These are phyloP conservation scores for Pyrenochaeta sp. DNA, from an alignment of 2,329 filamentous ascomycete genomes.

Conservation along the genomic window DNA sequence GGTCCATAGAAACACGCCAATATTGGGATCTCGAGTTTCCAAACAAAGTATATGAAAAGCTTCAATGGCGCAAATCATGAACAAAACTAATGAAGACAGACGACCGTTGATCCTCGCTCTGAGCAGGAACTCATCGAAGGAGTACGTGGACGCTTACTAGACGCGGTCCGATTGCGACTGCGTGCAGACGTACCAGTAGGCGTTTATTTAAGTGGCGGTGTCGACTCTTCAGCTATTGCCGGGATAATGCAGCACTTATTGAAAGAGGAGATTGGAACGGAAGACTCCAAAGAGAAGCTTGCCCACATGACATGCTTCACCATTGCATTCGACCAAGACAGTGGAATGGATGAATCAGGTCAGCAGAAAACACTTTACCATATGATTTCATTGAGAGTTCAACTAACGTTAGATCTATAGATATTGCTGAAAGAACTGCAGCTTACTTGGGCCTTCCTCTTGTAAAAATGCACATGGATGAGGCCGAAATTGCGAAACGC, in stretches of 20 bases:
- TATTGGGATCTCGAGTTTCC: too few species aligned
- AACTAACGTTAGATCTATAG: too few species aligned
- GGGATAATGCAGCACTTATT: slow-evolving; percentile 63
- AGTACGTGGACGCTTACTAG: slow-evolving; percentile 60
- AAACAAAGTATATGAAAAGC: too few species aligned
- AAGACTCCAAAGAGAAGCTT: slow-evolving; percentile 48
- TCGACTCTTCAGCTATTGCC: slow-evolving; percentile 65
- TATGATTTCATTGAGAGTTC: too few species aligned
- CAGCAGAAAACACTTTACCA: too few species aligned
- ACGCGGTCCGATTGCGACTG: slow-evolving; percentile 61
- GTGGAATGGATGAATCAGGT: slow-evolving; percentile 60
- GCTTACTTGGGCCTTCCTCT: slow-evolving; percentile 56
- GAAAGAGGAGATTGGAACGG: slow-evolving; percentile 45
- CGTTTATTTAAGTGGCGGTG: slow-evolving; percentile 65
- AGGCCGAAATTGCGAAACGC: slow-evolving; percentile 51
- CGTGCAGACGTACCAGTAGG: slow-evolving; percentile 66
- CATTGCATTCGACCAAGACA: slow-evolving; percentile 56
- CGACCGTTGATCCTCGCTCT: too few species aligned
- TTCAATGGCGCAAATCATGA: too few species aligned
- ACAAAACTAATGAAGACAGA: too few species aligned
- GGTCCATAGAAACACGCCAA: too few species aligned
- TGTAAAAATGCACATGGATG: slow-evolving; percentile 51
- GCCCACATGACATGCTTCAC: slow-evolving; percentile 58
- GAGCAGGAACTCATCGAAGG: slow-evolving; percentile 43
- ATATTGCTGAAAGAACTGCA: slow-evolving; percentile 57